Conservation (phyloP, 371 early-diverging fungal genomes). For the Zychaea mexicana region DNA sequence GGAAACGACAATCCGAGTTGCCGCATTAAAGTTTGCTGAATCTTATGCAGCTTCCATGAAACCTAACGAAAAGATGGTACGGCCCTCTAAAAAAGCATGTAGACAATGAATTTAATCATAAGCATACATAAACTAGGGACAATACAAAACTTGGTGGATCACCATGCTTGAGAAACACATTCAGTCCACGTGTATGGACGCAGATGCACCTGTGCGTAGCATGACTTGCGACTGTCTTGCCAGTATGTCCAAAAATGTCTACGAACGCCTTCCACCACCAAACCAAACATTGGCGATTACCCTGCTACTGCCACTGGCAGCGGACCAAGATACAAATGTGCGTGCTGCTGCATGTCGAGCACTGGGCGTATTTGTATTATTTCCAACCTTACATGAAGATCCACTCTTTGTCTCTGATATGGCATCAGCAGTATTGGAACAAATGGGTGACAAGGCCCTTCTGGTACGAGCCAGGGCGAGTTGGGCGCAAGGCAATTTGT, state of each 20-base stretch:
- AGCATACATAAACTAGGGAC: conserved; percentile 6
- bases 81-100: neutral
- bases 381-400: conserved; percentile 60
- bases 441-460: conserved; percentile 53
- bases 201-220: conserved; percentile 49
- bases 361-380: conserved; percentile 67
- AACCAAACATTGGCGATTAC: conserved; percentile 51
- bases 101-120: neutral
- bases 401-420: conserved; percentile 58
- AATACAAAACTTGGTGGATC: conserved; percentile 51
- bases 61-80: neutral
- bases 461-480: conserved; percentile 69
- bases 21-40: conserved; percentile 41
- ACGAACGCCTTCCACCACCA: conserved; percentile 46
- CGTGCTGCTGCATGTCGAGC: conserved; percentile 73
- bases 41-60: conserved; percentile 37
- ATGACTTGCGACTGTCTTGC: conserved; percentile 68
- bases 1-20: conserved; percentile 28
- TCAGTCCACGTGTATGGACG: conserved; percentile 44
- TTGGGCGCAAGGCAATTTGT: conserved; percentile 80
- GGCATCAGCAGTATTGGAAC: conserved; percentile 43
- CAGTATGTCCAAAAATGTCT: conserved; percentile 47
- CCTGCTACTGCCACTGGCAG: conserved; percentile 51
- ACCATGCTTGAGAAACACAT: conserved; percentile 49
- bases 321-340: conserved; percentile 58